phyloP scores from a whole-genome alignment of 768 basidiomycete species.

The Chalciporus chontae region DNA sequence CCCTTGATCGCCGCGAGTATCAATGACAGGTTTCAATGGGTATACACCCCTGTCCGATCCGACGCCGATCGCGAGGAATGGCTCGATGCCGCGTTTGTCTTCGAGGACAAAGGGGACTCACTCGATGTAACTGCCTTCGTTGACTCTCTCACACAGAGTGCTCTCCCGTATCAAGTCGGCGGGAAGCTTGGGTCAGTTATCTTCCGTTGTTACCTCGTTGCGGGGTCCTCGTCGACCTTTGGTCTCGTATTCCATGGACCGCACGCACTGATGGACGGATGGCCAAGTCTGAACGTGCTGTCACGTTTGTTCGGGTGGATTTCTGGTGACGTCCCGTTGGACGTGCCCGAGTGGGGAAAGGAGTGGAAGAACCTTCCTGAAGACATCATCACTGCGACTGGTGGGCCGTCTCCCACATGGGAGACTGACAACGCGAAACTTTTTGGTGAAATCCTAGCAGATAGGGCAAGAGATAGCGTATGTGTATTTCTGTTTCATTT shows the following conservation, averaged over 20 bases:
- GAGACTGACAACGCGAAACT: not conserved
- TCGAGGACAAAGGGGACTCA: not conserved
- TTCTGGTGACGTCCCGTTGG: not conserved
- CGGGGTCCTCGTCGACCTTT: not conserved
- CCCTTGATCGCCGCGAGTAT: slow-evolving; percentile 12
- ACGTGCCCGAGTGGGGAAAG: slow-evolving; percentile 5
- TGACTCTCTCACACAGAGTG: not conserved
- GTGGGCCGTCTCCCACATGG: slow-evolving; percentile 13
- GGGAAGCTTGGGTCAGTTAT: not conserved
- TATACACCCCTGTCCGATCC: slow-evolving; percentile 7
- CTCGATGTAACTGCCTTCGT: slow-evolving; percentile 6
- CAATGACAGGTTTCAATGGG: slow-evolving; percentile 7
- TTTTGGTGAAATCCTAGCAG: not conserved
- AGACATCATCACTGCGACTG: slow-evolving; percentile 14
- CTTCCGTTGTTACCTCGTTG: slow-evolving; percentile 16
- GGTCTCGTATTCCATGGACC: slow-evolving; percentile 14
- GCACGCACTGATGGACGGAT: slow-evolving; percentile 13
- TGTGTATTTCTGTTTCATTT: not conserved
- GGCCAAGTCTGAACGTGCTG: slow-evolving; percentile 14
- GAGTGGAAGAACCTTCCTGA: slow-evolving; percentile 14
- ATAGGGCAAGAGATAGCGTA: not conserved
- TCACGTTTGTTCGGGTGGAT: slow-evolving; percentile 16
- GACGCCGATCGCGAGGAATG: slow-evolving; percentile 7
- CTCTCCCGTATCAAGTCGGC: slow-evolving; percentile 6
- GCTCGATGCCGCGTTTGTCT: slow-evolving; percentile 8